Evolutionary conservation across 495 filamentous ascomycete genomes (phyloP), one percentile per base, ranked within the genome.

Genomic region (Paragyromitra xinjiangensis): DNA sequence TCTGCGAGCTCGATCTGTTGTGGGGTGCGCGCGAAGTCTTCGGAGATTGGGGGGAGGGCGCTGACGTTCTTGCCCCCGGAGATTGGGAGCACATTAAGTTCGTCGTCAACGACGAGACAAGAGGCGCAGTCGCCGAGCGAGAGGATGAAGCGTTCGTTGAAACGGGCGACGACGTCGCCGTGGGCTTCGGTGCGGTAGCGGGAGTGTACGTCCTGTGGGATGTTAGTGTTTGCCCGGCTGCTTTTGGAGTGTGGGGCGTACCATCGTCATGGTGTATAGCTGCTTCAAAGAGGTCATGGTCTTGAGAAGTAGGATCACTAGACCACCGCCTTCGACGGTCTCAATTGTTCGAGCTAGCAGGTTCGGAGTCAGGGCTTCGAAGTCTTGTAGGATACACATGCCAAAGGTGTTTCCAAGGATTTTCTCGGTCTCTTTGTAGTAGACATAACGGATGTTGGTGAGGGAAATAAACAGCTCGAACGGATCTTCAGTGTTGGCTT

Each of bases 341-440:
- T 99, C 96, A 78, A 99, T 92, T 3, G 95, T 98, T 56, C 95
- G 87, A 1, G 96, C 96, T 24, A 99, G 88, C 71, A 98, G 87
- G 82, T 99, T 99, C 37, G 96, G 96, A 6, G 95, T 99, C 72
- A 99, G 91, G 34, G 94, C 96, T 82, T 99, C 96, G 80, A 99
- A 99, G 75, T 99, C 96, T 82, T 99, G 96, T 69, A 99, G 85
- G 76, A 98, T 95, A 83, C 94, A 97, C 92, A 98, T 98, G 77
- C 96, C 95, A 83, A 95, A 99, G 40, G 96, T 99, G 84, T 98
- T 97, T 78, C 96, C 96, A 50, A 99, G 84, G 82, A 99, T 98
- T 86, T 97, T 97, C 74, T 99, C 96, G n/a, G 96, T 98, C 85
- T 99, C 96, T 85, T 99, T 99, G 87, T 99, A 99, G 88, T 97